Evolutionary conservation across 2,329 filamentous ascomycete species (phyloP), one percentile per base, ranked within the genome.

Genomic region (Myriosclerotinia duriaeana): DNA sequence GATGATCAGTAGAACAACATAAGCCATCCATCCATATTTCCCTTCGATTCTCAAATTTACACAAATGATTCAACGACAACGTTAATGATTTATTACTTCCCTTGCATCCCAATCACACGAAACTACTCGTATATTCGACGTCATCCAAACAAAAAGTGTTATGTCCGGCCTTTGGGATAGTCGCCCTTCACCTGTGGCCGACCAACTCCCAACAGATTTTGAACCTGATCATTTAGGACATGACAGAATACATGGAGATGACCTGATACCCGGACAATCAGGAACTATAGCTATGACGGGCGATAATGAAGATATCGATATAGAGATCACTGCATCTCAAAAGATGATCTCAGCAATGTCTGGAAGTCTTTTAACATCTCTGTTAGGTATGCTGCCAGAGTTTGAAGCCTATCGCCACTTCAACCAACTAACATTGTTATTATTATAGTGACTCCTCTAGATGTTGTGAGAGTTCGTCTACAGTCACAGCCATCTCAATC

Each of bases 321-420:
- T 83, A 36, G 88, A 94, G 69, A 92, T 96, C 71, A 93, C 93
- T 6, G 85, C 93, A 30, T 79, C 84, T 15, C 94, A 98, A 80
- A 95, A 94, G 81, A 99, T 99, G 95, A 78, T 96, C 65, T 97
- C 94, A 66, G 95, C 95, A 60, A 91, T 94, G 71, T 89, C 90
- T 65, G 95, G 95, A 68, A 98, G 93, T 78, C 80, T 99, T 66
- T 78, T 98, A 70, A 98, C 94, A 11, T 95, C 93, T 26, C 79
- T 98, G 36, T 84, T 98, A 53, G 92, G 93, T 97, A 83, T 71
- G 66, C 67, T 64, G 59, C 52, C n/a, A 5, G 20, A 58, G 8
- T 46, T 30, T 53, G 14, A 38, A 40, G 30, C 8, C n/a, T n/a
- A 38, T 53, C 40, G 67, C 11, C 64, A 60, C 55, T 61, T 58